Evolutionary conservation across 371 early-diverging fungal species (phyloP).

Genomic region (Sporodiniella umbellata): DNA sequence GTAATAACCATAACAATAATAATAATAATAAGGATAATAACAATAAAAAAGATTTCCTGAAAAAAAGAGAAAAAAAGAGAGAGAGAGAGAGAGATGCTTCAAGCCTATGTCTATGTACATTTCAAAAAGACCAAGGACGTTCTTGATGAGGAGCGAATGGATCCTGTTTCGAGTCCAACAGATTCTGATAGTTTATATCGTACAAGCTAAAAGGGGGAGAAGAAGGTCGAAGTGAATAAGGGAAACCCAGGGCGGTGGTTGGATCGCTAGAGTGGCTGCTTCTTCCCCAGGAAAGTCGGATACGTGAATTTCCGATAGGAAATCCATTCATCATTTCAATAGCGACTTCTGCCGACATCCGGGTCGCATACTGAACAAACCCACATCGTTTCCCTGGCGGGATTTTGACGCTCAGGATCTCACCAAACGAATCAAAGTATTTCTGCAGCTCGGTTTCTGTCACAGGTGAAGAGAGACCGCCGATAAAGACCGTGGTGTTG

Average conservation of each 20-base stretch:
- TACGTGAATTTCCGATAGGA: constrained; percentile 75
- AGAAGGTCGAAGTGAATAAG: neutral
- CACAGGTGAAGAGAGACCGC: constrained; percentile 77
- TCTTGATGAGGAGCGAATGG: neutral
- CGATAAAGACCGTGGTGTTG: constrained; percentile 95
- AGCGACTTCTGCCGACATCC: constrained; percentile 83
- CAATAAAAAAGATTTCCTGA: too few relatives aligned
- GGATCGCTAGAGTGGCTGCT: neutral
- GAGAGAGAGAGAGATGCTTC: too few relatives aligned
- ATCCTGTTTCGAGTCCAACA: neutral
- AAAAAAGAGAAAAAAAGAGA: too few relatives aligned
- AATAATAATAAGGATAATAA: too few relatives aligned
- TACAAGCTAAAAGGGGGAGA: neutral
- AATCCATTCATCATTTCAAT: constrained; percentile 87
- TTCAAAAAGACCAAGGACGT: neutral
- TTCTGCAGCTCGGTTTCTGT: constrained; percentile 80
- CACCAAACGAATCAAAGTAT: constrained; percentile 83
- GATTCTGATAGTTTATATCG: neutral
- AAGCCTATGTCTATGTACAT: too few relatives aligned
- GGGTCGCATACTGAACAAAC: constrained; percentile 85
- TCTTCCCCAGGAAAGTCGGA: constrained; percentile 90
- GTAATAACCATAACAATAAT: too few relatives aligned
- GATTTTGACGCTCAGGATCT: constrained; percentile 87
- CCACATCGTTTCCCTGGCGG: constrained; percentile 93
- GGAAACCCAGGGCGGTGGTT: neutral